Conservation (phyloP, 148 eudicot genomes). For the Euryodendron excelsum region DNA sequence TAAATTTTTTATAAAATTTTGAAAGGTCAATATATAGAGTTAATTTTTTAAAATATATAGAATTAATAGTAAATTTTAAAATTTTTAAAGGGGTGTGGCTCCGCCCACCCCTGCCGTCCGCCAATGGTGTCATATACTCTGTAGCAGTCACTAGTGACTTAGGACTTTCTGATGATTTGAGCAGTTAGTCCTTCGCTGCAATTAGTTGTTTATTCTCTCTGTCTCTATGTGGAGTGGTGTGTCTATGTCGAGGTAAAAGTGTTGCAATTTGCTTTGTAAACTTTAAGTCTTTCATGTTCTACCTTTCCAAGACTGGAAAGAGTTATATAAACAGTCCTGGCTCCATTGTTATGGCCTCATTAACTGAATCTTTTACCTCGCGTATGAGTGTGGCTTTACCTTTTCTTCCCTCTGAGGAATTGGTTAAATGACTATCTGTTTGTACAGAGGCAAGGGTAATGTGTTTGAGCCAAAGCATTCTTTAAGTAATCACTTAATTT, state of each 20-base stretch:
- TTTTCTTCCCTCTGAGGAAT: background rate
- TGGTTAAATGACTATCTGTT: background rate
- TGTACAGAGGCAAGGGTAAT: background rate
- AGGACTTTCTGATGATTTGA: conserved; percentile 6
- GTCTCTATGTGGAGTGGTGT: background rate
- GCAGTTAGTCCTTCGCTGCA: conserved; percentile 7
- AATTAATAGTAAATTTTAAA: too few relatives aligned
- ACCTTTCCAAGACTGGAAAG: background rate
- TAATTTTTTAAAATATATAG: too few relatives aligned
- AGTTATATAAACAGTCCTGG: background rate
- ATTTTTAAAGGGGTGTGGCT: too few relatives aligned
- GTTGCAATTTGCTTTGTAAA: background rate
- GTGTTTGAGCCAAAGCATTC: background rate
- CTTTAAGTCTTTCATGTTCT: background rate
- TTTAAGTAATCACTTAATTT: too few relatives aligned
- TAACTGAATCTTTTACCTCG: background rate
- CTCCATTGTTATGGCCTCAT: background rate
- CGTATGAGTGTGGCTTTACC: background rate
- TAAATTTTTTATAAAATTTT: too few relatives aligned
- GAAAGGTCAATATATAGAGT: too few relatives aligned
- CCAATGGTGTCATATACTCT: too few relatives aligned
- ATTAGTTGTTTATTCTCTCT: background rate
- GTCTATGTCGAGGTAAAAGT: conserved; percentile 6
- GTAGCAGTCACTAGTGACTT: too few relatives aligned
- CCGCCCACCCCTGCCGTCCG: too few relatives aligned